These are phyloP conservation scores for Nymphaea colorata DNA, from an alignment of 164 flowering plant species.

Conservation along the genomic window DNA sequence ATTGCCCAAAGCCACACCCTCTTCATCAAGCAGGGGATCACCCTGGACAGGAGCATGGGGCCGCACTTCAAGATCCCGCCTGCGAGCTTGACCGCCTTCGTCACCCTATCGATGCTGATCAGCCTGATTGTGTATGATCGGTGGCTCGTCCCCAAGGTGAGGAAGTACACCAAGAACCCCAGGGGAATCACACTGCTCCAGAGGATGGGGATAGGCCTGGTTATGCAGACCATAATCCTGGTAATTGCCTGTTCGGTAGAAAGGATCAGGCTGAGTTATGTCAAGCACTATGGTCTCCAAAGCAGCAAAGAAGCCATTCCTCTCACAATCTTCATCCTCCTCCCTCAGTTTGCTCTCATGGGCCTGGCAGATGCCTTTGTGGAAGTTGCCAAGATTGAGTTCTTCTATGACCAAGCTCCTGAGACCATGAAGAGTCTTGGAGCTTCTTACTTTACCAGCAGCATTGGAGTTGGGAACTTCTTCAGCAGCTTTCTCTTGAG, in stretches of 20 bases:
- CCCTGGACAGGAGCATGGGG: constrained; percentile 35
- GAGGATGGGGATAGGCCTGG: constrained; percentile 50
- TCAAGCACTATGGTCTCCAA: constrained; percentile 16
- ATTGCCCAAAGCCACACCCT: constrained; percentile 33
- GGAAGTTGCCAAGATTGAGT: constrained; percentile 52
- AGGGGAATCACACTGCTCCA: constrained; percentile 61
- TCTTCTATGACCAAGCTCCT: constrained; percentile 67
- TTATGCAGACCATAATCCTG: constrained; percentile 40
- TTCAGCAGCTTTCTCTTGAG: constrained; percentile 36
- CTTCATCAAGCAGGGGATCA: constrained; percentile 51
- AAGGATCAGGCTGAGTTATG: constrained; percentile 30
- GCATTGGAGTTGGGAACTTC: constrained; percentile 44
- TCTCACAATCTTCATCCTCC: constrained; percentile 34
- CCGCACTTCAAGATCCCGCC: constrained; percentile 53
- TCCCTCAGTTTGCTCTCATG: constrained; percentile 44
- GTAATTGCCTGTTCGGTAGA: constrained; percentile 30
- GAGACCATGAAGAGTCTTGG: constrained; percentile 58
- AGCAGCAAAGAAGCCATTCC: constrained; percentile 21
- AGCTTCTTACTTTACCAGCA: constrained; percentile 39
- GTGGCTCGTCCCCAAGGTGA: constrained; percentile 22
- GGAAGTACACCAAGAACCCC: constrained; percentile 41
- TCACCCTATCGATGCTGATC: constrained; percentile 40
- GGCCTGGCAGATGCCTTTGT: constrained; percentile 45
- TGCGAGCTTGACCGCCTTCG: constrained; percentile 39
- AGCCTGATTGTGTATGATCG: constrained; percentile 45